Evolutionary conservation across 495 filamentous ascomycete species (phyloP).

Genomic region (Talaromyces proteolyticus): DNA sequence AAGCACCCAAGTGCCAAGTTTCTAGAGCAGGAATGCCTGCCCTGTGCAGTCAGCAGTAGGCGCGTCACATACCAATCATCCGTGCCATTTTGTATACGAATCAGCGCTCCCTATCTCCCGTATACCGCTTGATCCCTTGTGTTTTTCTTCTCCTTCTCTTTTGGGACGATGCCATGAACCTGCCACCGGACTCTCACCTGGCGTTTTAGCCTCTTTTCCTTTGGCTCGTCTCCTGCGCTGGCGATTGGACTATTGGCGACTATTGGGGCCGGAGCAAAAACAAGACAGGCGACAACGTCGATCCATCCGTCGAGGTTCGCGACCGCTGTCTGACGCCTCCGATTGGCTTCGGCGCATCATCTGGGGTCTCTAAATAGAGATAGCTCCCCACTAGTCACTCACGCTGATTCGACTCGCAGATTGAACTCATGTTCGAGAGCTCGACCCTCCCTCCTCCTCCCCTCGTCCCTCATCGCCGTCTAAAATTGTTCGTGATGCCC

Average conservation of each 20-base stretch:
- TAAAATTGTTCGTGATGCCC: neutral
- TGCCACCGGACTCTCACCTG: too few relatives aligned
- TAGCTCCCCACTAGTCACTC: neutral
- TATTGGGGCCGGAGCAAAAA: constrained; percentile 3
- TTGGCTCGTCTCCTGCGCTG: neutral
- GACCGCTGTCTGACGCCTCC: neutral
- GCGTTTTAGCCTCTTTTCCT: neutral
- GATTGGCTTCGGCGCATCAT: constrained; percentile 1
- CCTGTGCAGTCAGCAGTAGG: neutral
- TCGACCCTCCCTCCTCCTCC: neutral
- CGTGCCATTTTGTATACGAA: neutral
- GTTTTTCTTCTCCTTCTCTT: neutral
- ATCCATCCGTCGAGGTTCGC: constrained; percentile 1
- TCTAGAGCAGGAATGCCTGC: neutral
- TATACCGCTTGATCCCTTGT: neutral
- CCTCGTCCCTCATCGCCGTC: neutral
- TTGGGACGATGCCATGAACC: too few relatives aligned
- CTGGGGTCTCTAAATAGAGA: neutral
- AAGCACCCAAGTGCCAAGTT: neutral
- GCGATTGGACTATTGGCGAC: constrained; percentile 1
- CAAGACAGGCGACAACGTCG: constrained; percentile 2
- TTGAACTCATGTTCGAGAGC: constrained; percentile 5
- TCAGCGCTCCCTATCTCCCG: neutral
- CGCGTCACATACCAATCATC: neutral
- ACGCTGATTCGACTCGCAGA: neutral